Conservation (phyloP, 257 asterid species). For the Buddleja alternifolia region DNA sequence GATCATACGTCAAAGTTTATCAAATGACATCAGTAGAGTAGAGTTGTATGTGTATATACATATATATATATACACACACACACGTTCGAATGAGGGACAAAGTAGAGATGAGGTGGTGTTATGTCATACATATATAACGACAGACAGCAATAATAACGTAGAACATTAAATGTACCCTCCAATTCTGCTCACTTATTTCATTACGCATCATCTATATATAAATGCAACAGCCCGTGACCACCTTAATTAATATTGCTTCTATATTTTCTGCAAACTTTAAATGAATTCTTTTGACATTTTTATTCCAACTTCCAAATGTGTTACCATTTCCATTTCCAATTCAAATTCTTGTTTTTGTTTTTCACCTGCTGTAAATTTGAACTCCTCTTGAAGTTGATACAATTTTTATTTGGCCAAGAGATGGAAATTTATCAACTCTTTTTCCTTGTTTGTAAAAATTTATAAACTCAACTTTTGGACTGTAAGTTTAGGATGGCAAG, state of each 20-base stretch:
- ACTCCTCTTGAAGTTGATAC: neutral
- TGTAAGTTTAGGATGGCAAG: too few species aligned
- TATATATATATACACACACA: neutral
- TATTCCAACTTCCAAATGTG: neutral
- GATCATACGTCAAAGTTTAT: too few species aligned
- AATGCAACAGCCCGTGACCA: constrained; percentile 33
- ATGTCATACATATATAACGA: neutral
- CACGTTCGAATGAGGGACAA: neutral
- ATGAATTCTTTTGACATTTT: neutral
- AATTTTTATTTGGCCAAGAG: too few species aligned
- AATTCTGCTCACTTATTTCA: neutral
- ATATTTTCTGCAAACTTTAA: neutral
- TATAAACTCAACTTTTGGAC: too few species aligned
- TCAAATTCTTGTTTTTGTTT: too few species aligned
- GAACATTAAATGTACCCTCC: neutral
- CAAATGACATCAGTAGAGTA: too few species aligned
- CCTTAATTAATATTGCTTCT: neutral
- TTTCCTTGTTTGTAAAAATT: too few species aligned
- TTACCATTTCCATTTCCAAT: too few species aligned
- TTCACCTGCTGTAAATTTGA: too few species aligned
- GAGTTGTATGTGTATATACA: neutral
- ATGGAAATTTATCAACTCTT: too few species aligned
- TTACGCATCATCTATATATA: constrained; percentile 1
- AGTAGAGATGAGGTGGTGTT: neutral
- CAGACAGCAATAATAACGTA: constrained; percentile 19